These are phyloP conservation scores for Schizophyllum commune DNA, from an alignment of 1,284 basidiomycete species.

Conservation along the genomic window DNA sequence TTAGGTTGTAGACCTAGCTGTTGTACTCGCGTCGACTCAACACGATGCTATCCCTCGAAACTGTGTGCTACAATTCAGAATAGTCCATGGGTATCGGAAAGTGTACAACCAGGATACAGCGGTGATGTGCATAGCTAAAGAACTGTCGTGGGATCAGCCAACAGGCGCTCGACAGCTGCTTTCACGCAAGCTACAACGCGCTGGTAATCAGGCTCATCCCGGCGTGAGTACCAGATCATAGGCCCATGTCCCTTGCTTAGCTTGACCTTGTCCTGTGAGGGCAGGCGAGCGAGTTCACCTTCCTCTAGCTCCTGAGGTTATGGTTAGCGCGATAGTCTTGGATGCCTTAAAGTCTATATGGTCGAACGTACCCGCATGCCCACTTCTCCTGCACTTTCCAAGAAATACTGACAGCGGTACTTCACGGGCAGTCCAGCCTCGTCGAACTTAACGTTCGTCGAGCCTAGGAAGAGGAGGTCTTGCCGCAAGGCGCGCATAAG, in stretches of 20 bases:
- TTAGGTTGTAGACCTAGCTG: not conserved
- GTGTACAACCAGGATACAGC: too few relatives aligned
- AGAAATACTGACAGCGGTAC: not conserved
- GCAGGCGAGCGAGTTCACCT: not conserved
- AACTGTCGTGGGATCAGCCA: not conserved
- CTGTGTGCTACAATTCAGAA: too few relatives aligned
- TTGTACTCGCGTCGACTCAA: not conserved
- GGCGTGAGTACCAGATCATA: not conserved
- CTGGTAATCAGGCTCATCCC: not conserved
- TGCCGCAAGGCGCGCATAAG: not conserved
- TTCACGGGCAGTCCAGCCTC: not conserved
- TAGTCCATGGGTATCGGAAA: too few relatives aligned
- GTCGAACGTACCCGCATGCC: not conserved
- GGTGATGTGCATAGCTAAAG: too few relatives aligned
- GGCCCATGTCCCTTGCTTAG: not conserved
- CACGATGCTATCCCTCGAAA: not conserved
- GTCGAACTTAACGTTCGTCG: not conserved
- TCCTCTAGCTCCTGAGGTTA: not conserved
- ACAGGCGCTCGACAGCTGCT: not conserved
- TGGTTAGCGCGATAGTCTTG: too few relatives aligned
- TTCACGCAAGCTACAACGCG: not conserved
- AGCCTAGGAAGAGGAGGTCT: not conserved
- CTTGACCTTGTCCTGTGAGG: not conserved
- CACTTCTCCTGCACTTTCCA: not conserved
- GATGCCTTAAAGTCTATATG: too few relatives aligned